These are phyloP conservation scores for Talaromyces funiculosus DNA, from an alignment of 2,329 filamentous ascomycete species.

Conservation along the genomic window DNA sequence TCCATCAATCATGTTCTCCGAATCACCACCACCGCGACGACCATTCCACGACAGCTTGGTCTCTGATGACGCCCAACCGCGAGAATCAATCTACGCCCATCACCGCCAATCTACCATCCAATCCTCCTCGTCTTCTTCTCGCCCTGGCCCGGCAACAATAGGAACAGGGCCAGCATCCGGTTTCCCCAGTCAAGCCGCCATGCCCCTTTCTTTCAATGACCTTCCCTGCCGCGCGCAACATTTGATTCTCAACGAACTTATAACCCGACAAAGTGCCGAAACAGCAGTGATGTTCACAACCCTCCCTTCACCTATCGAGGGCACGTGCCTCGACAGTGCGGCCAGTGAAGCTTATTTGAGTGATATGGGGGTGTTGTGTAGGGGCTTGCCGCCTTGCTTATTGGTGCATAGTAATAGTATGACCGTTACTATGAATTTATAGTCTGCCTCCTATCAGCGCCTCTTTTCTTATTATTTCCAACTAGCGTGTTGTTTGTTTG, in stretches of 20 bases:
- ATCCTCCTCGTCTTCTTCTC: slow-evolving; percentile 15
- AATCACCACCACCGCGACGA: slow-evolving; percentile 34
- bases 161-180: slow-evolving; percentile 31
- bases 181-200: slow-evolving; percentile 54
- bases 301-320: slow-evolving; percentile 71
- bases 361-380: slow-evolving; percentile 72
- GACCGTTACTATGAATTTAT: slow-evolving; percentile 62
- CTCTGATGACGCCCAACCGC: slow-evolving; percentile 13
- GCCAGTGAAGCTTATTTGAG: slow-evolving; percentile 69
- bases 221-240: slow-evolving; percentile 79
- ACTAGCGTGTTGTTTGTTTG: not conserved
- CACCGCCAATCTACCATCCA: slow-evolving; percentile 20
- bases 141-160: slow-evolving; percentile 17
- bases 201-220: slow-evolving; percentile 79
- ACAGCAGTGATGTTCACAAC: slow-evolving; percentile 81
- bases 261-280: slow-evolving; percentile 60
- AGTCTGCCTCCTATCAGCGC: slow-evolving; percentile 9
- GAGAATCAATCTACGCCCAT: slow-evolving; percentile 36
- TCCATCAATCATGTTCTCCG: slow-evolving; percentile 70
- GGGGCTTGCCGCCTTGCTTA: slow-evolving; percentile 67
- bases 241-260: slow-evolving; percentile 78
- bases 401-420: slow-evolving; percentile 83
- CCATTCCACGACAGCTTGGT: not conserved
- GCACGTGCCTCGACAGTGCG: slow-evolving; percentile 64
- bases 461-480: not conserved